Percentiles rank a stretch among this genome's conserved stretches.
These are phyloP conservation scores for Aquanectria penicillioides DNA, from an alignment of 2,329 filamentous ascomycete species.

Conservation along the genomic window DNA sequence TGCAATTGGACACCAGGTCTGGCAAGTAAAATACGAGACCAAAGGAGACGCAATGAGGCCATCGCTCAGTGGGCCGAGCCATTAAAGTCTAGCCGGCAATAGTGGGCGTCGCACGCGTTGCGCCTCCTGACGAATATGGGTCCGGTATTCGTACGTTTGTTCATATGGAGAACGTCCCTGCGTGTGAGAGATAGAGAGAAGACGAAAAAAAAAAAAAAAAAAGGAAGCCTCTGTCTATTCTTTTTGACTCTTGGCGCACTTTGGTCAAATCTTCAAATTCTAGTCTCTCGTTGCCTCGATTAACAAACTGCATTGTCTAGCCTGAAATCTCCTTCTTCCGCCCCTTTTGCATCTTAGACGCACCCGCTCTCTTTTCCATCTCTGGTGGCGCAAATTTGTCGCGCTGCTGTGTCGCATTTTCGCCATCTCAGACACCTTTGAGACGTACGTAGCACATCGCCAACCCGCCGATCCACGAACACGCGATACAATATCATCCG, in stretches of 20 bases:
- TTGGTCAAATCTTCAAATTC: background rate
- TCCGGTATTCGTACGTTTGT: too few species aligned
- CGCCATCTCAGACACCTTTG: background rate
- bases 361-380: too few species aligned
- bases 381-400: too few species aligned
- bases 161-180: too few species aligned
- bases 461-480: background rate
- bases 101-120: too few species aligned
- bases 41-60: background rate
- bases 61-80: too few species aligned
- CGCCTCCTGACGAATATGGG: too few species aligned
- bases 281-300: constrained; percentile 9
- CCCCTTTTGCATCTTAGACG: background rate
- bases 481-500: too few species aligned
- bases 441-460: background rate
- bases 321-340: background rate
- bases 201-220: background rate
- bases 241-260: background rate
- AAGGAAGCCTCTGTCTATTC: background rate
- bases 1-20: background rate
- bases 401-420: too few species aligned
- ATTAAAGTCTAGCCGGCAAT: too few species aligned
- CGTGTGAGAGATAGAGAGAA: too few species aligned
- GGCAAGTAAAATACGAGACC: too few species aligned
- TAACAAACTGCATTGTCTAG: background rate